phyloP scores from a whole-genome alignment of 192 early-diverging fungal species.

The Thoreauomyces humboldtii region DNA sequence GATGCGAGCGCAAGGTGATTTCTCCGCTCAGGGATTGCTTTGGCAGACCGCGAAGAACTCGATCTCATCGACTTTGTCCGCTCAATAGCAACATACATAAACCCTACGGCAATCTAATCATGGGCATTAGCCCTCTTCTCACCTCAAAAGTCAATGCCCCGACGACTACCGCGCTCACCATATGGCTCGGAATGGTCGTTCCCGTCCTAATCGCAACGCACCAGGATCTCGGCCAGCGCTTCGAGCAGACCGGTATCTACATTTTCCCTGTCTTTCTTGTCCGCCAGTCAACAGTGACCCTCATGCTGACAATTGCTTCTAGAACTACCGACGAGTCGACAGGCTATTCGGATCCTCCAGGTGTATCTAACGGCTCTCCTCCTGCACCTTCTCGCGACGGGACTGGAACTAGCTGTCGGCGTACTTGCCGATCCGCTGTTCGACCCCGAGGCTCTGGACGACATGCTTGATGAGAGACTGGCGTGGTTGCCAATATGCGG shows the following conservation, averaged over 20 bases:
- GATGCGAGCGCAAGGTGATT: neutral
- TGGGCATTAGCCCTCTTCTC: no score
- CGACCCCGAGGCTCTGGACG: neutral
- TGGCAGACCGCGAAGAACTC: neutral
- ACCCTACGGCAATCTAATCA: no score
- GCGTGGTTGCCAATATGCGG: no score
- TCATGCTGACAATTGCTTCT: neutral
- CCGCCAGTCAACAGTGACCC: no score
- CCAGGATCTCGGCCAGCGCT: slow-evolving; percentile 27
- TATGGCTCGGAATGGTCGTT: slow-evolving; percentile 7
- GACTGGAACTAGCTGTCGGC: neutral
- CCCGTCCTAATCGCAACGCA: slow-evolving; percentile 28
- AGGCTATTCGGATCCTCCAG: slow-evolving; percentile 16
- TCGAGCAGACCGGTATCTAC: slow-evolving; percentile 4
- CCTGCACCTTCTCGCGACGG: neutral
- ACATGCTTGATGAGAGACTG: neutral
- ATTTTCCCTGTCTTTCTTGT: no score
- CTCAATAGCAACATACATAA: no score
- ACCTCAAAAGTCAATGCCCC: no score
- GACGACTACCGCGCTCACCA: neutral
- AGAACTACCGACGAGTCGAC: slow-evolving; percentile 14
- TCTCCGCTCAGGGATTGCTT: neutral
- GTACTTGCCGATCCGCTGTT: neutral
- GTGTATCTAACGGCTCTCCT: neutral
- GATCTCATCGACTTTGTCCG: no score